Evolutionary conservation across 768 basidiomycete species (phyloP).

Genomic region (Hericium alpestre): DNA sequence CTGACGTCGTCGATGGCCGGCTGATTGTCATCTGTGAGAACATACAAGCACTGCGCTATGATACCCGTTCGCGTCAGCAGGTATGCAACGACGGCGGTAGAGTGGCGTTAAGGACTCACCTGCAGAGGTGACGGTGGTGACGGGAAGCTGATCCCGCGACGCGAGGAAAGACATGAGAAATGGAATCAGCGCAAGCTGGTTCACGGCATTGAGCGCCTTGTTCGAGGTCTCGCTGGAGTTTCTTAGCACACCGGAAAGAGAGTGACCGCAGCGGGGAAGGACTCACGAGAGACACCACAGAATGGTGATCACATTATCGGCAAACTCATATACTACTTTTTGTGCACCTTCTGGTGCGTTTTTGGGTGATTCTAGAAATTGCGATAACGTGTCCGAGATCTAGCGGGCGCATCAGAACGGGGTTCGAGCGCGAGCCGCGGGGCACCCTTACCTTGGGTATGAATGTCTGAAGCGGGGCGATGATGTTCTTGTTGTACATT

Average conservation of each 20-base stretch:
- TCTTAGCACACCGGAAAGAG: conserved; percentile 11
- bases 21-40: conserved; percentile 86
- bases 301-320: conserved; percentile 87
- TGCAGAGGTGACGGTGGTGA: conserved; percentile 67
- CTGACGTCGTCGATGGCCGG: conserved; percentile 59
- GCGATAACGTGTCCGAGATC: conserved; percentile 66
- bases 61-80: too few relatives aligned
- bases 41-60: conserved; percentile 84
- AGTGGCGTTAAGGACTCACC: conserved; percentile 32
- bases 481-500: conserved; percentile 93
- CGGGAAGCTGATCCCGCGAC: conserved; percentile 55
- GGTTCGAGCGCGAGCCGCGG: not conserved
- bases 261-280: not conserved
- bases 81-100: not conserved
- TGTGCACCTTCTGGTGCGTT: conserved; percentile 58
- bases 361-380: conserved; percentile 53
- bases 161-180: conserved; percentile 88
- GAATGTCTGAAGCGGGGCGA: conserved; percentile 65
- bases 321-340: conserved; percentile 74
- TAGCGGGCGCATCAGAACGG: conserved; percentile 20
- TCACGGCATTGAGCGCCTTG: conserved; percentile 82
- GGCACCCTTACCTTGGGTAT: conserved; percentile 55
- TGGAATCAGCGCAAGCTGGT: conserved; percentile 64
- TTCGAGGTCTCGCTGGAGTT: conserved; percentile 75
- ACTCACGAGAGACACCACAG: conserved; percentile 94